Percentiles rank a stretch among this genome's conserved stretches.
phyloP scores from a whole-genome alignment of 2,329 filamentous ascomycete species.

The Ophiostoma perfectum region DNA sequence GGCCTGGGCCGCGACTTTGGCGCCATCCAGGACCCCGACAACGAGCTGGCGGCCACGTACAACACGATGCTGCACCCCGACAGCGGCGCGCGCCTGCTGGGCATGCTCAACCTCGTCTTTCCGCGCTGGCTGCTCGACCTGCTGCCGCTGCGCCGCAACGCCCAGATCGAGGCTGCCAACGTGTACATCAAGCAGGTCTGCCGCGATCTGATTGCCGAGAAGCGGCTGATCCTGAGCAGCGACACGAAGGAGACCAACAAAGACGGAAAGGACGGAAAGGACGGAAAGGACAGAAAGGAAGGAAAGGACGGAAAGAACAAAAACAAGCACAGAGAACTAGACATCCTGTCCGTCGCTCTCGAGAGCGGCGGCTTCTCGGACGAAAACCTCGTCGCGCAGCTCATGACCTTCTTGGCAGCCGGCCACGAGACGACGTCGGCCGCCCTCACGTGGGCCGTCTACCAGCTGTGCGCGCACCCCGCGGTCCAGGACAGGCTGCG shows the following conservation, averaged over 20 bases:
- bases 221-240: constrained; percentile 44
- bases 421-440: constrained; percentile 76
- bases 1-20: constrained; percentile 68
- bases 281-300: background rate
- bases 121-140: constrained; percentile 54
- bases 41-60: constrained; percentile 55
- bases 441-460: constrained; percentile 69
- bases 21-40: constrained; percentile 56
- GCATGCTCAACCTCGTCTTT: constrained; percentile 56
- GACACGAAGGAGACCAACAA: background rate
- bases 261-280: background rate
- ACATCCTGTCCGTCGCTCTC: constrained; percentile 77
- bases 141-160: constrained; percentile 67
- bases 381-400: constrained; percentile 76
- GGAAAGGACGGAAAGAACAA: background rate
- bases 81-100: constrained; percentile 49
- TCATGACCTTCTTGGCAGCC: constrained; percentile 85
- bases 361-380: constrained; percentile 70
- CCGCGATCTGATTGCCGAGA: constrained; percentile 62
- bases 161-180: constrained; percentile 53
- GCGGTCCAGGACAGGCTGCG: constrained; percentile 62
- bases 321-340: constrained; percentile 46
- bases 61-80: constrained; percentile 49
- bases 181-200: constrained; percentile 60
- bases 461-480: constrained; percentile 61